Percentiles rank a stretch among this genome's conserved stretches.
Conservation (phyloP, 2,329 filamentous ascomycete genomes). For the Fusarium sp. region DNA sequence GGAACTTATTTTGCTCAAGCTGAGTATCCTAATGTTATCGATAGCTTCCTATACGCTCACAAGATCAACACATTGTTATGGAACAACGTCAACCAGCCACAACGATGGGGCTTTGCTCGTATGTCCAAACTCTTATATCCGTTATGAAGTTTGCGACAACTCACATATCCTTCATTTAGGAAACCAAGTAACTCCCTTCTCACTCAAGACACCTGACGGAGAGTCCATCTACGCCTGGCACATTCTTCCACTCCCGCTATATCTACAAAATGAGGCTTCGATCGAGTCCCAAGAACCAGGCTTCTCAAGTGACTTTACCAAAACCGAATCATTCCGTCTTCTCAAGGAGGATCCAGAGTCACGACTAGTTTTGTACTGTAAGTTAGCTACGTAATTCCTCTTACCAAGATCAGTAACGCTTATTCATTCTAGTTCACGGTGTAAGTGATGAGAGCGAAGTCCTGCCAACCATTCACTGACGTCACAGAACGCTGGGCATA, state of each 20-base stretch:
- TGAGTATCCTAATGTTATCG: slow-evolving; percentile 19
- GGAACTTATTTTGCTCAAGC: slow-evolving; percentile 12
- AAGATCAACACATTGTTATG: slow-evolving; percentile 78
- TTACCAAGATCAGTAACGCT: slow-evolving; percentile 4
- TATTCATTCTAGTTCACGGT: slow-evolving; percentile 65
- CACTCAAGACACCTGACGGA: slow-evolving; percentile 77
- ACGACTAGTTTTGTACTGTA: slow-evolving; percentile 72
- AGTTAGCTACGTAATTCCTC: slow-evolving; percentile 44
- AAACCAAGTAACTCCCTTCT: slow-evolving; percentile 90
- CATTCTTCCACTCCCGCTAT: slow-evolving; percentile 81
- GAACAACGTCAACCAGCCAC: slow-evolving; percentile 78
- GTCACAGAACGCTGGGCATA: slow-evolving; percentile 80
- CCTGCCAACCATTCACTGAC: slow-evolving; percentile 29
- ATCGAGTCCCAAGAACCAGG: slow-evolving; percentile 65
- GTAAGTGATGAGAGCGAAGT: slow-evolving; percentile 55
- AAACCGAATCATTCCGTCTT: slow-evolving; percentile 68
- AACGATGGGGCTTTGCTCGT: slow-evolving; percentile 90
- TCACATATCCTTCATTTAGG: slow-evolving; percentile 58
- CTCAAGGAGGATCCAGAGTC: slow-evolving; percentile 72
- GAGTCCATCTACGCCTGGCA: slow-evolving; percentile 91
- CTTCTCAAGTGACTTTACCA: slow-evolving; percentile 63
- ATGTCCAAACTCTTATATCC: slow-evolving; percentile 34
- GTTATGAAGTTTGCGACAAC: not conserved
- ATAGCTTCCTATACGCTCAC: slow-evolving; percentile 84
- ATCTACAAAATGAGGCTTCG: slow-evolving; percentile 74